phyloP scores from a whole-genome alignment of 1,284 basidiomycete species.

The Malassezia furfur region DNA sequence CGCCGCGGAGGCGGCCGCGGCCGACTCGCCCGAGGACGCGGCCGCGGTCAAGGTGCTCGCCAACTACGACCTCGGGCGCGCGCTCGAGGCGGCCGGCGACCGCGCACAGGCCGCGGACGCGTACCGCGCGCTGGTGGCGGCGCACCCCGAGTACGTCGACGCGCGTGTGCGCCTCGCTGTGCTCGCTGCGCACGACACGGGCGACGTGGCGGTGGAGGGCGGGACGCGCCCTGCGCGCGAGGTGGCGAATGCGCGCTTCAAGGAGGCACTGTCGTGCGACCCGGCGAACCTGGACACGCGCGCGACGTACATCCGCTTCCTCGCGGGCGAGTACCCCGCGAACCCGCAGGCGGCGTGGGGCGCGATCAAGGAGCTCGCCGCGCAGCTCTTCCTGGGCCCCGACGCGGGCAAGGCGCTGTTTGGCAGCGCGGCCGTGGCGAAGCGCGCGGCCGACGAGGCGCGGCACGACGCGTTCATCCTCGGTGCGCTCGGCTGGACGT shows the following conservation, averaged over 20 bases:
- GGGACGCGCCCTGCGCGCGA: constrained; percentile 25
- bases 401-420: constrained; percentile 25
- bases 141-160: constrained; percentile 45
- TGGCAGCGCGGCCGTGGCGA: constrained; percentile 29
- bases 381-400: constrained; percentile 35
- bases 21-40: constrained; percentile 12
- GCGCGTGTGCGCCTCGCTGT: constrained; percentile 44
- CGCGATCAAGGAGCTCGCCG: constrained; percentile 41
- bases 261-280: constrained; percentile 39
- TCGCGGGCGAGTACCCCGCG: constrained; percentile 39
- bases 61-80: constrained; percentile 42
- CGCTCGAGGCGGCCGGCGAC: constrained; percentile 30
- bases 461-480: constrained; percentile 39
- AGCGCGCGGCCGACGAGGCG: constrained; percentile 27
- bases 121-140: constrained; percentile 33
- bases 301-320: constrained; percentile 41
- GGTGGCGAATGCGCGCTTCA: constrained; percentile 30
- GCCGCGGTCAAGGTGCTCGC: constrained; percentile 32
- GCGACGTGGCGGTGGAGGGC: constrained; percentile 16
- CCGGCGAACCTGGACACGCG: constrained; percentile 41
- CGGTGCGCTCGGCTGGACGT: constrained; percentile 41
- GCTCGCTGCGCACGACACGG: constrained; percentile 24
- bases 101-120: constrained; percentile 33
- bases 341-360: constrained; percentile 35
- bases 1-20: constrained; percentile 12